Percentiles rank a stretch among this genome's conserved stretches.
Conservation (phyloP, 1,139 yeast species). For the Suhomyces coccinellae region DNA sequence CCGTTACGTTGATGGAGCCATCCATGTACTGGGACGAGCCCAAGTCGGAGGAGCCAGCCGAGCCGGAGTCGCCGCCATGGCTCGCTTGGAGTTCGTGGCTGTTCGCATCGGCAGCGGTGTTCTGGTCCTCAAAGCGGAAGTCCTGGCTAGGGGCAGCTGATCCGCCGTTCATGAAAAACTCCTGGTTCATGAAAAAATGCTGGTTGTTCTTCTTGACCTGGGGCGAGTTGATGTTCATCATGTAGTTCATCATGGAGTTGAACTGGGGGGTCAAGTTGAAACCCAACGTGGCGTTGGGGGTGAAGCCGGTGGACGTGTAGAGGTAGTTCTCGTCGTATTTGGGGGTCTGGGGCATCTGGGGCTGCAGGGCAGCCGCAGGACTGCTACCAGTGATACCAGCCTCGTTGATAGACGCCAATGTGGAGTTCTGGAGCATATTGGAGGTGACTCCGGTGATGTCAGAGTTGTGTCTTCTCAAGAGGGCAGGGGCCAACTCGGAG, state of each 20-base stretch:
- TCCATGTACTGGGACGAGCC: not conserved
- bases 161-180: slow-evolving; percentile 24
- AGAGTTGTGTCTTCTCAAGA: slow-evolving; percentile 34
- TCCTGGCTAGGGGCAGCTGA: slow-evolving; percentile 1
- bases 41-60: not conserved
- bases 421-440: slow-evolving; percentile 11
- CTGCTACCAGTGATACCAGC: too few species aligned
- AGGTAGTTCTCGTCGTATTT: slow-evolving; percentile 34
- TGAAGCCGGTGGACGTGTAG: slow-evolving; percentile 33
- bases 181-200: slow-evolving; percentile 33
- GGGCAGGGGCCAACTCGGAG: slow-evolving; percentile 11
- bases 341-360: slow-evolving; percentile 38
- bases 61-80: not conserved
- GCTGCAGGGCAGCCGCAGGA: too few species aligned
- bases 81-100: not conserved
- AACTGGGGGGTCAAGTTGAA: slow-evolving; percentile 47
- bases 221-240: slow-evolving; percentile 40
- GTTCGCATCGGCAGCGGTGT: slow-evolving; percentile 1
- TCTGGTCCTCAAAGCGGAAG: slow-evolving; percentile 7
- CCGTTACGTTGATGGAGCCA: slow-evolving; percentile 22
- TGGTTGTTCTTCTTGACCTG: slow-evolving; percentile 24
- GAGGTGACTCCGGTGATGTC: slow-evolving; percentile 27
- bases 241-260: slow-evolving; percentile 44
- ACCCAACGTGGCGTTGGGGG: slow-evolving; percentile 29
- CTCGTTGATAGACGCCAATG: slow-evolving; percentile 21